Evolutionary conservation across 164 flowering plant genomes (phyloP).

Genomic region (Berberis thunbergii): DNA sequence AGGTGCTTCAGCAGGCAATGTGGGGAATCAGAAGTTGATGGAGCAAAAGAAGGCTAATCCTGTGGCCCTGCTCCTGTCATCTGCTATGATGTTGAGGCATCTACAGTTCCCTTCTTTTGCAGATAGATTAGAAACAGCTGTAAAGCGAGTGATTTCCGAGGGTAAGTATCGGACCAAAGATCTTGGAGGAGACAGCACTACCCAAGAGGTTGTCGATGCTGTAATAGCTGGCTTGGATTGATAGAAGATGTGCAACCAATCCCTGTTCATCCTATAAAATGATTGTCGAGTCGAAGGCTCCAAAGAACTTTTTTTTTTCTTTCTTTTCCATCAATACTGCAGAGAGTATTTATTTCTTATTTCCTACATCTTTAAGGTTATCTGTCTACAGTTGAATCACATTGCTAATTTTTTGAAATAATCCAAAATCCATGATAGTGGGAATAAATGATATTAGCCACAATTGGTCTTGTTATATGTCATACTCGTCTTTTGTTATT

Average conservation of each 20-base stretch:
- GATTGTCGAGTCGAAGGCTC: not conserved
- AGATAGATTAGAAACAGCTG: conserved; percentile 68
- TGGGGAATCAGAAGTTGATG: conserved; percentile 12
- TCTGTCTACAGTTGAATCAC: too few species aligned
- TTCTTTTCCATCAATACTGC: too few species aligned
- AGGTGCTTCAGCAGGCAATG: conserved; percentile 18
- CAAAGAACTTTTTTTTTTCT: not conserved
- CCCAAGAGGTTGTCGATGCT: conserved; percentile 14
- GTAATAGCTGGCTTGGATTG: conserved; percentile 10
- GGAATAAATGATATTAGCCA: too few species aligned
- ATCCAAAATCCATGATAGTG: too few species aligned
- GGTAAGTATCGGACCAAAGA: conserved; percentile 14
- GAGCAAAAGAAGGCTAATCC: conserved; percentile 14
- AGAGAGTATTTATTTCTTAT: too few species aligned
- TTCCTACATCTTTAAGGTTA: too few species aligned
- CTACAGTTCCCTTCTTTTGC: conserved; percentile 55
- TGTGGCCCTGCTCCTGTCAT: conserved; percentile 15
- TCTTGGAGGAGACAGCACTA: conserved; percentile 14
- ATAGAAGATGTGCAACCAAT: not conserved
- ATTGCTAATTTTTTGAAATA: too few species aligned
- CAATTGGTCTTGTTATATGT: too few species aligned
- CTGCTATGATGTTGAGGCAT: conserved; percentile 19
- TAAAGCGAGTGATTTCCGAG: conserved; percentile 9
- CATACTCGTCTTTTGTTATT: too few species aligned
- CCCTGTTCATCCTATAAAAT: not conserved